phyloP scores from a whole-genome alignment of 352 stramenopile species.

The Globisporangium yorkense region DNA sequence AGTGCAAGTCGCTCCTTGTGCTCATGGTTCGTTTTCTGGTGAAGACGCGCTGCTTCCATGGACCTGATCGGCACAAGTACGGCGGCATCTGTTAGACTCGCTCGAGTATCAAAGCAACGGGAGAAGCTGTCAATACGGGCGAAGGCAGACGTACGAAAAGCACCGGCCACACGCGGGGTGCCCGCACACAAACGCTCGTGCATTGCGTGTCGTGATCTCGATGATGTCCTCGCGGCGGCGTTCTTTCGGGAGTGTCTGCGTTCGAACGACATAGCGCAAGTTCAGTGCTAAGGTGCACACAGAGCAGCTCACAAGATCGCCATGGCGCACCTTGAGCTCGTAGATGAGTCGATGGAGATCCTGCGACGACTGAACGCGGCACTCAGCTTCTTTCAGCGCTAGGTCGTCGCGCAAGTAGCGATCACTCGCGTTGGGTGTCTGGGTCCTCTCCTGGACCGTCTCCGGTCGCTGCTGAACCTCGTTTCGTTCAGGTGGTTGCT shows the following conservation, averaged over 20 bases:
- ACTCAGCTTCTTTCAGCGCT: not conserved
- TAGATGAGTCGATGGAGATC: constrained; percentile 59
- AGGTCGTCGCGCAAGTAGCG: constrained; percentile 6
- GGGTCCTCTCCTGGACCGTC: not conserved
- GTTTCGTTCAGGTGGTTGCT: not conserved
- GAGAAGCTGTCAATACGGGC: not conserved
- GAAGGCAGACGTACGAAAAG: constrained; percentile 34
- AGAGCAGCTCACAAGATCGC: not conserved
- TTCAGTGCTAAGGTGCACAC: not conserved
- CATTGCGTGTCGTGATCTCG: constrained; percentile 31
- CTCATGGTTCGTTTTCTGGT: constrained; percentile 38
- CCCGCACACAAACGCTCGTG: constrained; percentile 46
- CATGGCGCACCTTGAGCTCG: constrained; percentile 39
- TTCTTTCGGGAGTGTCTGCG: constrained; percentile 39
- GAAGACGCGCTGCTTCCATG: constrained; percentile 37
- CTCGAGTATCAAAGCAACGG: not conserved
- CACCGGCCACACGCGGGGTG: constrained; percentile 48
- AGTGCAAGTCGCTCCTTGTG: constrained; percentile 31
- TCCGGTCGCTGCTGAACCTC: constrained; percentile 5
- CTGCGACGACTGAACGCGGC: constrained; percentile 23
- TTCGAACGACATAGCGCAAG: not conserved
- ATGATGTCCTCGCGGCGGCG: constrained; percentile 39
- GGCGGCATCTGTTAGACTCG: not conserved
- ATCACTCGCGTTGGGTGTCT: not conserved
- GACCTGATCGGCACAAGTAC: constrained; percentile 18